Percentiles rank a stretch among this genome's conserved stretches.
These are phyloP conservation scores for Argentina anserina DNA, from an alignment of 306 rosid species.

Conservation along the genomic window DNA sequence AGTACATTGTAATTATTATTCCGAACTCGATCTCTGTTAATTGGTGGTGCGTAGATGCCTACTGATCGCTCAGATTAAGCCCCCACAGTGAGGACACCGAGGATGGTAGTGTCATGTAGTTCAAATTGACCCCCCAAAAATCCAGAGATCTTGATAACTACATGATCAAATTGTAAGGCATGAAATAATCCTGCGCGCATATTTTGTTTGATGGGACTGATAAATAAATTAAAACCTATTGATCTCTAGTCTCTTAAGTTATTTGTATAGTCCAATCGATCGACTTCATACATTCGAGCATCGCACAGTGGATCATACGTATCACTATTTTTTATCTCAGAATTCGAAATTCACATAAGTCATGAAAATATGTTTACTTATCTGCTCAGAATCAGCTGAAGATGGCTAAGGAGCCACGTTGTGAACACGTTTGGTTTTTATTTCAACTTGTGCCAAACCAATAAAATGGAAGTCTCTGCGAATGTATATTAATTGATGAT, in stretches of 20 bases:
- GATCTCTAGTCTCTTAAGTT: neutral
- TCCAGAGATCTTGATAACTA: conserved; percentile 6
- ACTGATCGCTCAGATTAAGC: neutral
- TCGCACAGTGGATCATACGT: neutral
- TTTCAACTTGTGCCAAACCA: neutral
- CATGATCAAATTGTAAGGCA: neutral
- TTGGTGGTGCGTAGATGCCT: no score
- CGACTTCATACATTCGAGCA: neutral
- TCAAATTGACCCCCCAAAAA: neutral
- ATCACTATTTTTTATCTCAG: neutral
- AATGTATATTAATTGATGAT: neutral
- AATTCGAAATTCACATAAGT: neutral
- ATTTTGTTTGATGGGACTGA: neutral
- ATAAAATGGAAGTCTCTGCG: neutral
- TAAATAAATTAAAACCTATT: neutral
- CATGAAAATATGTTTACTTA: neutral
- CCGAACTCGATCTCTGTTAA: no score
- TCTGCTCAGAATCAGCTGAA: neutral
- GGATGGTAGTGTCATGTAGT: neutral
- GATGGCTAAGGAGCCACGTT: neutral
- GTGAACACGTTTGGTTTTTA: neutral
- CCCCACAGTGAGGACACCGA: conserved; percentile 4
- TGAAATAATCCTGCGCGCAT: neutral
- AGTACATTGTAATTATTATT: no score
- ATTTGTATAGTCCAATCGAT: neutral